Conservation (phyloP, 2,329 filamentous ascomycete genomes). For the Cytospora paraplurivora region DNA sequence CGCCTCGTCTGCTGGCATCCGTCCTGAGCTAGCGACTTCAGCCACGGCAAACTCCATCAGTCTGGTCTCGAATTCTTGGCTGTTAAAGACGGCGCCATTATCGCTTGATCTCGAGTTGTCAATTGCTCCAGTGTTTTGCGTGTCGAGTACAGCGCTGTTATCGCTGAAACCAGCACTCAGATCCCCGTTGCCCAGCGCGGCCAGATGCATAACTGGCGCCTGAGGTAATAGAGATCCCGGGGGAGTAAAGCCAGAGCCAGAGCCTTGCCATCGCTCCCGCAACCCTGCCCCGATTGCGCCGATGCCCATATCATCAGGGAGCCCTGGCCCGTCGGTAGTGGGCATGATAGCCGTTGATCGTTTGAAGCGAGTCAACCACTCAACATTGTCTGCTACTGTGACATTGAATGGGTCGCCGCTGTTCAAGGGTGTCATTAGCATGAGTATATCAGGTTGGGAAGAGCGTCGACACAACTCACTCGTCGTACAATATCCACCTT, state of each 20-base stretch:
- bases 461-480: constrained; percentile 44
- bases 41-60: constrained; percentile 51
- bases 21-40: constrained; percentile 42
- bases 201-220: constrained; percentile 36
- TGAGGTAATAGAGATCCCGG: constrained; percentile 32
- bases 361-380: constrained; percentile 67
- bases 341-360: constrained; percentile 55
- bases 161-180: neutral
- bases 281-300: neutral
- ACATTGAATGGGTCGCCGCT: constrained; percentile 67
- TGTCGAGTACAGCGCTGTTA: neutral
- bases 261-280: constrained; percentile 3
- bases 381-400: constrained; percentile 63
- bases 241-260: constrained; percentile 56
- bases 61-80: constrained; percentile 58
- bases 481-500: constrained; percentile 64
- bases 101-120: neutral
- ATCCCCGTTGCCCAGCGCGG: neutral
- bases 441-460: neutral
- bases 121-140: constrained; percentile 28
- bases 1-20: constrained; percentile 51
- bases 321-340: constrained; percentile 52
- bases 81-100: constrained; percentile 56
- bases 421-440: neutral
- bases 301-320: constrained; percentile 37